These are phyloP conservation scores for Turnera subulata DNA, from an alignment of 345 rosid species.

Conservation along the genomic window DNA sequence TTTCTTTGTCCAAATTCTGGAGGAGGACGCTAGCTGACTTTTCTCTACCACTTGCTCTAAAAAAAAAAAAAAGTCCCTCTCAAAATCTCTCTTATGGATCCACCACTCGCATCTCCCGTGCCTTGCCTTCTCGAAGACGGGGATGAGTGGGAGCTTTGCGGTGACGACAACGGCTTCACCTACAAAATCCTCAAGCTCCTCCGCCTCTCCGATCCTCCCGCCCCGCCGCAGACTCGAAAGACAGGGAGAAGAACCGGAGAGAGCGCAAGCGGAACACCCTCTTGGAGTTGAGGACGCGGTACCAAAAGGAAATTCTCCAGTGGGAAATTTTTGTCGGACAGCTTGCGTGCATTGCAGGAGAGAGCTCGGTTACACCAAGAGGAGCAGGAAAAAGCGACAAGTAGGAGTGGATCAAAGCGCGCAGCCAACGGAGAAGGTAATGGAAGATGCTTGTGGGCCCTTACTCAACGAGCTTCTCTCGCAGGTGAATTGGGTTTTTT, in stretches of 20 bases:
- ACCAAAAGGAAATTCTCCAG: constrained; percentile 52
- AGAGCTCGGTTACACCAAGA: constrained; percentile 23
- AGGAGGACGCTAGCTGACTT: too few species aligned
- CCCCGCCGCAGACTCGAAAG: constrained; percentile 28
- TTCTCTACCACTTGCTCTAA: too few species aligned
- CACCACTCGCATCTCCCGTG: background rate
- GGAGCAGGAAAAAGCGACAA: constrained; percentile 9
- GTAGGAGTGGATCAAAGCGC: constrained; percentile 13
- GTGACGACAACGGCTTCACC: constrained; percentile 70
- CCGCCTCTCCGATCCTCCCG: constrained; percentile 19
- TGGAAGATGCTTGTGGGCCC: constrained; percentile 20
- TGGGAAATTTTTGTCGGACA: constrained; percentile 68
- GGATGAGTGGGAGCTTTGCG: constrained; percentile 68
- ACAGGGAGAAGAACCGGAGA: constrained; percentile 41
- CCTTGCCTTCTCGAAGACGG: background rate
- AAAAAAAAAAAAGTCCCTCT: background rate
- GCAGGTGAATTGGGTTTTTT: constrained; percentile 48
- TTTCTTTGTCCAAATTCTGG: too few species aligned
- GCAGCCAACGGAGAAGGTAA: constrained; percentile 1
- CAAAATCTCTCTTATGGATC: constrained; percentile 8
- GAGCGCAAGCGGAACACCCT: constrained; percentile 44
- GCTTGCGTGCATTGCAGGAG: constrained; percentile 47
- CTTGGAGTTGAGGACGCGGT: constrained; percentile 44
- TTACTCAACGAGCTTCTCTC: constrained; percentile 48
- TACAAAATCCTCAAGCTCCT: constrained; percentile 61